Base-by-base conservation (phyloP, 2,329 filamentous ascomycete species). In the Aciculosporium take region DNA sequence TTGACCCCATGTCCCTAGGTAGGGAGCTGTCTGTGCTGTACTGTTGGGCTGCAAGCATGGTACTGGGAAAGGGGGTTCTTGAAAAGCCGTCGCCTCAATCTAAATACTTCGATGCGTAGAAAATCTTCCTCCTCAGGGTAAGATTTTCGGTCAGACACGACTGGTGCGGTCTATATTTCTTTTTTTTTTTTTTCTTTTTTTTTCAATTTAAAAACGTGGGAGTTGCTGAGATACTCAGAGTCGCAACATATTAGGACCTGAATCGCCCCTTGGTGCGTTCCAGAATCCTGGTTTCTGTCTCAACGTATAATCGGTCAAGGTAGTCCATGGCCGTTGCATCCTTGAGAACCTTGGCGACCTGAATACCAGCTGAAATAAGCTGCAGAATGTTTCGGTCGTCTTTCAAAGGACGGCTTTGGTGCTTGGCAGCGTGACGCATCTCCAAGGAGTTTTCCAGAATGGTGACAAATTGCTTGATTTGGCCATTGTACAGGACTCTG, bases 381-480 rank as follows among this genome's bases (percentile, higher is more conserved):
- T 93, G 85, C 45, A 93, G 69, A 48, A 93, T 84, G 59, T 91
- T 89, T 51, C 85, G 74, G 63, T 93, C 85, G 65, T 93, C 85
- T 66, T 89, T 91, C 49, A 88, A 71, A 17, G 84, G 83, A 46
- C 85, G 75, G 49, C 79, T 83, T 62, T 88, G 83, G 62, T 88
- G 81, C 46, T 86, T 87, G 37, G 84, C 81, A 45, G 83, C 82
- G 59, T 89, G 84, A 48, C 84, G 73, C 83, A 88, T 88, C 65
- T 89, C 84, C 54, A 93, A 67, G 37, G 83, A 88, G 62, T 91
- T 93, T 57, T 93, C 85, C 52, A 93, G 65, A 24, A 91, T 83
- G 32, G 85, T 91, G 49, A 91, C 82, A 60, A 93, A 79, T 61
- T 91, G 84, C 64, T 89, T 91, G 63, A 93, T 93, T 63, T 93